phyloP scores from a whole-genome alignment of 805 yeast species.

The Nakazawaea laoshanensis region DNA sequence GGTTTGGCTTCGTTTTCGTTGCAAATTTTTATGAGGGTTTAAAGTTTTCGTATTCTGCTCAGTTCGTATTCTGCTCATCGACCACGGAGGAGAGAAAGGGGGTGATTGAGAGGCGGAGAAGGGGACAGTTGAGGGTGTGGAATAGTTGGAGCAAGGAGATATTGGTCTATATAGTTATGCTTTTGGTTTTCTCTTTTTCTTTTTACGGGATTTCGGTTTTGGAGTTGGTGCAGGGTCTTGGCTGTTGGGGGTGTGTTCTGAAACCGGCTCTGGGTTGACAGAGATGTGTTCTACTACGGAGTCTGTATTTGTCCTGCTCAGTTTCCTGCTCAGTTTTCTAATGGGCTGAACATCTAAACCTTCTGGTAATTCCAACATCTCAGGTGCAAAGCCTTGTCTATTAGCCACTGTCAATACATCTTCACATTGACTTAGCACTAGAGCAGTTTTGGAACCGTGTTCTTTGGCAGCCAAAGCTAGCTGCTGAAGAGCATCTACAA shows the following conservation, averaged over 20 bases:
- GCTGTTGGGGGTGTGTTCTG: background rate
- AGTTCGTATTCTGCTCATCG: too few species aligned
- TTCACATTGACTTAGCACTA: conserved; percentile 36
- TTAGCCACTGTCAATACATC: conserved; percentile 28
- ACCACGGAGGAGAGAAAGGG: background rate
- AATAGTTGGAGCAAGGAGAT: background rate
- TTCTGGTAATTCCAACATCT: too few species aligned
- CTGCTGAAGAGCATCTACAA: conserved; percentile 32
- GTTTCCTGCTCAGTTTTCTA: background rate
- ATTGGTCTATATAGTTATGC: background rate
- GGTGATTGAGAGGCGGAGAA: background rate
- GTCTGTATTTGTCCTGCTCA: background rate
- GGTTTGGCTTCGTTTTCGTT: too few species aligned
- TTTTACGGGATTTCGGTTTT: background rate
- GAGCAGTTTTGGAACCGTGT: conserved; percentile 41
- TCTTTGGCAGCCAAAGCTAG: conserved; percentile 35
- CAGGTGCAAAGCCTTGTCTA: too few species aligned
- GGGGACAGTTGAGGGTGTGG: background rate
- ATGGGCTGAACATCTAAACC: too few species aligned
- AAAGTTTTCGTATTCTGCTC: too few species aligned
- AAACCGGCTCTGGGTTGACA: background rate
- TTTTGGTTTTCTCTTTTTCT: background rate
- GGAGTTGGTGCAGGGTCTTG: background rate
- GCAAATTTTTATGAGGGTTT: too few species aligned
- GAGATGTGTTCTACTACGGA: background rate